Evolutionary conservation across 306 rosid genomes (phyloP).

Genomic region (Casuarina glauca): DNA sequence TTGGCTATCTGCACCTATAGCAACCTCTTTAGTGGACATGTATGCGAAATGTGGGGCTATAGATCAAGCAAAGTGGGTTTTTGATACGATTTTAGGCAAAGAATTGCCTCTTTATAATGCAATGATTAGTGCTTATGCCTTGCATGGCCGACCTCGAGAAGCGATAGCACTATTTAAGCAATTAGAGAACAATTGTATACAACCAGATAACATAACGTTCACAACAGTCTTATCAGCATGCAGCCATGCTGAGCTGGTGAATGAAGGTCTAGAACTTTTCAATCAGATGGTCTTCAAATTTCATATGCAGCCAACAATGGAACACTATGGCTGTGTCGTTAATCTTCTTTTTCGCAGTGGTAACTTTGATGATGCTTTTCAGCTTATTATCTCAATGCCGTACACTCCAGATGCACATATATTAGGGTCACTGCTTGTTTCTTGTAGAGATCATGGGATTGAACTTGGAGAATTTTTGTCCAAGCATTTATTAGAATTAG

Average conservation of each 20-base stretch:
- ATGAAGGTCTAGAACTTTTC: constrained; percentile 64
- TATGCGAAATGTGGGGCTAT: constrained; percentile 79
- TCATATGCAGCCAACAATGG: constrained; percentile 48
- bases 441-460: constrained; percentile 55
- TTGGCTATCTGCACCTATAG: constrained; percentile 36
- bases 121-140: constrained; percentile 72
- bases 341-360: constrained; percentile 62
- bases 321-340: constrained; percentile 52
- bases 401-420: constrained; percentile 68
- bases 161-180: constrained; percentile 50
- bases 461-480: constrained; percentile 59
- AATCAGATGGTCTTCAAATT: constrained; percentile 58
- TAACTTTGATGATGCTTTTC: constrained; percentile 57
- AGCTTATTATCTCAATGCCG: constrained; percentile 53
- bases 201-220: constrained; percentile 65
- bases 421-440: constrained; percentile 67
- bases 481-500: constrained; percentile 48
- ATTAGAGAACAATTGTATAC: constrained; percentile 43
- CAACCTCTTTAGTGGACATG: constrained; percentile 70
- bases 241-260: constrained; percentile 59
- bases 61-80: constrained; percentile 51
- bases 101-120: constrained; percentile 60
- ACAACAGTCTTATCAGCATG: constrained; percentile 67
- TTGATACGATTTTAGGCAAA: constrained; percentile 46
- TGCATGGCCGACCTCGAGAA: constrained; percentile 68